Evolutionary conservation across 176 grass and related monocot genomes (phyloP).

Genomic region (Oryza nivara): DNA sequence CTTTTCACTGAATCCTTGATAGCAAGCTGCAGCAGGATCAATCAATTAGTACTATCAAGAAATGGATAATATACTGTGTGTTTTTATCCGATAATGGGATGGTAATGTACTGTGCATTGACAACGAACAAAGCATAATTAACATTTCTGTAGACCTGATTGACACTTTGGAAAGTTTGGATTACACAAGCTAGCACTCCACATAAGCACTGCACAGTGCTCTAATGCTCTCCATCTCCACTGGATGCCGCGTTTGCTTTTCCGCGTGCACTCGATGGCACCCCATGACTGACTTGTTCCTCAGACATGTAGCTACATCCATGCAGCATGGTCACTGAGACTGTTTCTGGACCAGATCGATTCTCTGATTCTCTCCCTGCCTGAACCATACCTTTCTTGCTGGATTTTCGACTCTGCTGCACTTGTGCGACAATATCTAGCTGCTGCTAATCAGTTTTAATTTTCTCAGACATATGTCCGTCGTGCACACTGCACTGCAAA

Average conservation of each 20-base stretch:
- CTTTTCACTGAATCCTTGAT: not conserved
- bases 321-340: constrained; percentile 20
- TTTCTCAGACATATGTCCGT: not conserved
- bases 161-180: constrained; percentile 31
- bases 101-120: constrained; percentile 7
- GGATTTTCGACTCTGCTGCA: not conserved
- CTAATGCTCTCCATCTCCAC: not conserved
- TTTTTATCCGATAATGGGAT: too few species aligned
- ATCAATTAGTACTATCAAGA: too few species aligned
- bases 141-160: constrained; percentile 2
- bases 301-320: not conserved
- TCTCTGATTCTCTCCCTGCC: not conserved
- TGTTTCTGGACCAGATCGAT: not conserved
- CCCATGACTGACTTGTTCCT: constrained; percentile 8
- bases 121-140: not conserved
- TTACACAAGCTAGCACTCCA: not conserved
- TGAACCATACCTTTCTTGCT: not conserved
- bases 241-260: constrained; percentile 1
- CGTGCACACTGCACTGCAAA: not conserved
- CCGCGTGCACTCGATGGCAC: constrained; percentile 9
- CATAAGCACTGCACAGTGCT: not conserved
- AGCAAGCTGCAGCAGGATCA: too few species aligned
- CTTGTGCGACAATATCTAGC: not conserved
- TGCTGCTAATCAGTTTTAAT: not conserved
- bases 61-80: not conserved